Evolutionary conservation across 371 early-diverging fungal genomes (phyloP).

Genomic region (Mucor lusitanicus): DNA sequence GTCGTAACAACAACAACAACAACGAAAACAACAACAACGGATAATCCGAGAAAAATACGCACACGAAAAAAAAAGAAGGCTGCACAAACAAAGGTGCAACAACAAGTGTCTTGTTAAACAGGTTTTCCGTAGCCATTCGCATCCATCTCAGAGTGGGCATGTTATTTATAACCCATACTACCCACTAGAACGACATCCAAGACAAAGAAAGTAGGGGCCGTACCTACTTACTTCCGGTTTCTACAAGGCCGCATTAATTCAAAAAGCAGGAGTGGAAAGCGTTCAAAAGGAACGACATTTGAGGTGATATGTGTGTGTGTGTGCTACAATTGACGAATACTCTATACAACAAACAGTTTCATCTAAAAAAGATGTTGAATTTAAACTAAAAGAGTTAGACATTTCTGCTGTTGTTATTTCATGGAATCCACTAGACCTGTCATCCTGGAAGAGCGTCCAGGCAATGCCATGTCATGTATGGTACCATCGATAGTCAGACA

Average conservation of each 20-base stretch:
- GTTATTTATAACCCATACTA: not conserved
- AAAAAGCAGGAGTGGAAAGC: not conserved
- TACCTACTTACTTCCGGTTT: not conserved
- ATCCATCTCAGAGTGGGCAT: not conserved
- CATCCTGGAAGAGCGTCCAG: not conserved
- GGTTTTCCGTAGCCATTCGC: not conserved
- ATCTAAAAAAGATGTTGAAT: not conserved
- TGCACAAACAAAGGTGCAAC: not conserved
- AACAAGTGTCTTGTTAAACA: not conserved
- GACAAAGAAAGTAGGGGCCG: not conserved
- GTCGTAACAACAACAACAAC: too few relatives aligned
- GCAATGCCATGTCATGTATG: not conserved
- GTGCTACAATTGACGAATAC: slow-evolving; percentile 1
- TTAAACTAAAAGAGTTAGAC: not conserved
- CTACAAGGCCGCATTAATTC: not conserved
- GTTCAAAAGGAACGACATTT: not conserved
- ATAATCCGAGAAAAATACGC: not conserved
- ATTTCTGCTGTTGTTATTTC: not conserved
- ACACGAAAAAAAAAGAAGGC: not conserved
- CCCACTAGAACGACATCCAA: not conserved
- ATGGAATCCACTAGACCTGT: not conserved
- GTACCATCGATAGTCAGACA: not conserved
- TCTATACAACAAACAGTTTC: not conserved
- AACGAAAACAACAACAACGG: not conserved
- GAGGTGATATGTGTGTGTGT: not conserved